Evolutionary conservation across 1,284 basidiomycete genomes (phyloP), one percentile per base, ranked within the genome.

Genomic region (Sutorius eximius): DNA sequence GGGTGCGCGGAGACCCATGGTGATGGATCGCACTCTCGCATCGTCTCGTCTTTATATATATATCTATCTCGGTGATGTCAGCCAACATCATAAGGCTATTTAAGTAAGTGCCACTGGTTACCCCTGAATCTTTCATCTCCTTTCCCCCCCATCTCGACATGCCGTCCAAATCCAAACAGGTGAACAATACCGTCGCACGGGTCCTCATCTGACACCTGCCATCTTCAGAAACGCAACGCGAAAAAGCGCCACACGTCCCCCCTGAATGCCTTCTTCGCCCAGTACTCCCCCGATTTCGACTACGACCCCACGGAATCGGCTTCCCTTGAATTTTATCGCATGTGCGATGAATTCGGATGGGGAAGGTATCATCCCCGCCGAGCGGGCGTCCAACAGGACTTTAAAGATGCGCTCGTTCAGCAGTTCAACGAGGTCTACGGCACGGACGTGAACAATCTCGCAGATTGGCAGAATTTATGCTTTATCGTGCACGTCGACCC

Each of bases 1-100:
- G 2, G 93, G 89, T 18, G 85, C 77, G 13, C 76, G 62, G 45
- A 92, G 75, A 59, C 82, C 80, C 86, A 87, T 89, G 33, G n/a
- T 10, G 42, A 37, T 3, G 34, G 16, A 27, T 27, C 22, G n/a
- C n/a, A 6, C 4, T 27, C 24, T 5, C 24, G 24, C 1, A 3
- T 5, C 24, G 5, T 27, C 24, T 5, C 24, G 24, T 27, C 24
- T 5, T 29, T 16, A 27, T 15, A 45, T 44, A 2, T 33, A n/a
- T 27, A 27, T 27, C 16, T 16, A 12, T 37, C 22, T 2, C 6
- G 4, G 20, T 42, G 41, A n/a, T 42, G 41, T 42, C 41, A 41
- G 40, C 22, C 18, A 41, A 20, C 8, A 1, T 7, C 13, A 22
- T 3, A 22, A 41, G 3, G 1, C 32, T 3, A 33, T 33, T 5